Evolutionary conservation across 2,329 filamentous ascomycete genomes (phyloP).

Genomic region (Ophiocordyceps sinensis): DNA sequence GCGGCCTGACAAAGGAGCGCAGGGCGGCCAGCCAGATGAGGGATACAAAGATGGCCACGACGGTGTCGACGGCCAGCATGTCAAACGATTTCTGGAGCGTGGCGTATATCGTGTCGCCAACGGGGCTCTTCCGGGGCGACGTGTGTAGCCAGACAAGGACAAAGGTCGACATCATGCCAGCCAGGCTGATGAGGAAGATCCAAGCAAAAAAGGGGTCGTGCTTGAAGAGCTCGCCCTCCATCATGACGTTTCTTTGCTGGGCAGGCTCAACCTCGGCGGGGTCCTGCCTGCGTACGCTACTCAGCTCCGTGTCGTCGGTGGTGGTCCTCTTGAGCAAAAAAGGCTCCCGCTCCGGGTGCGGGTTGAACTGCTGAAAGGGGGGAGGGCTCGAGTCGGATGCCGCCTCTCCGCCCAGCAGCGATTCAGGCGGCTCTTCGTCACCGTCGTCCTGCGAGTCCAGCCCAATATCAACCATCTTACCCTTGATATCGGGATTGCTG

Average conservation of each 20-base stretch:
- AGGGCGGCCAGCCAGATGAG: slow-evolving; percentile 82
- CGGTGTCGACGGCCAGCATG: slow-evolving; percentile 77
- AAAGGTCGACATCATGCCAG: slow-evolving; percentile 74
- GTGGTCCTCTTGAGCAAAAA: slow-evolving; percentile 27
- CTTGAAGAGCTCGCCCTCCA: slow-evolving; percentile 54
- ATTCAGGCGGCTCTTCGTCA: slow-evolving; percentile 42
- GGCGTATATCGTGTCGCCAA: slow-evolving; percentile 90
- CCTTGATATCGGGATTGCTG: slow-evolving; percentile 25
- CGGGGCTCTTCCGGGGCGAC: slow-evolving; percentile 51
- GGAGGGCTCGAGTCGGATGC: slow-evolving; percentile 39
- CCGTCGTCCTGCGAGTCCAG: slow-evolving; percentile 53
- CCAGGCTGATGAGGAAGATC: slow-evolving; percentile 73
- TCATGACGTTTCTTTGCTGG: slow-evolving; percentile 33
- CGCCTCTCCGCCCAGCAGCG: slow-evolving; percentile 40
- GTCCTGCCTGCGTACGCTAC: slow-evolving; percentile 20
- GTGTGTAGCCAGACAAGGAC: slow-evolving; percentile 86
- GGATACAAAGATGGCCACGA: slow-evolving; percentile 79
- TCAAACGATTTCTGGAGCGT: slow-evolving; percentile 77
- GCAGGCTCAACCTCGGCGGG: slow-evolving; percentile 20
- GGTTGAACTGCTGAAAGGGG: slow-evolving; percentile 46
- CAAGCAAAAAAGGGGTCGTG: slow-evolving; percentile 90
- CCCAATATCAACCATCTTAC: slow-evolving; percentile 75
- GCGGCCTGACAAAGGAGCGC: slow-evolving; percentile 71
- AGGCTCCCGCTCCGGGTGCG: slow-evolving; percentile 20
- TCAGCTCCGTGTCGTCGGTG: slow-evolving; percentile 33